Evolutionary conservation across 176 grass and related monocot species (phyloP), one percentile per base, ranked within the genome.

Genomic region (Aegilops sharonensis): DNA sequence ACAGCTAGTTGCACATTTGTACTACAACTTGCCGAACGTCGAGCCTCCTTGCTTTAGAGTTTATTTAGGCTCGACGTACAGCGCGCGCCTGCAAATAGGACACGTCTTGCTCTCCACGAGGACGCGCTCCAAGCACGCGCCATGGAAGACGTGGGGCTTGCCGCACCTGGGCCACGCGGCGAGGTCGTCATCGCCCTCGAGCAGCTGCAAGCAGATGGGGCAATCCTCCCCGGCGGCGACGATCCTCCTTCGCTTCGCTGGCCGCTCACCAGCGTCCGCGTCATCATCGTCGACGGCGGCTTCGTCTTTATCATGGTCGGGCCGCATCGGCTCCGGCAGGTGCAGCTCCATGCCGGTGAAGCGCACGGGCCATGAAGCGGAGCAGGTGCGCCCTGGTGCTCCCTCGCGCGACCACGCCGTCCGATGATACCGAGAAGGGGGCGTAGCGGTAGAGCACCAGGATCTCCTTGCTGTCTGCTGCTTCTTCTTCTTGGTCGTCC

Each of bases 141-240:
- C 84, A 23, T 90, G 84, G 88, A 90, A 86, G 31, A 83, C 79
- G 34, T 78, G 88, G 17, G 57, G 56, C 5, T 68, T 18, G 54
- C 25, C 42, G 39, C 88, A 83, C 64, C 79, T 79, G 0, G 84
- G 79, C 88, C 88, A 83, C 64, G 79, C 79, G 1, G 31, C 84
- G 52, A 83, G 39, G 23, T 75, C 2, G 9, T 74, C 2, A 6
- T 7, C 73, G 36, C 60, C 18, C 35, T 81, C 83, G 4, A 81
- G 20, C 21, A 21, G 3, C 1, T 77, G 34, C 2, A 86, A 76
- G 83, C 88, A 89, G 5, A 86, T 0, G 10, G 48, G 30, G 50
- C 83, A 89, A n/a, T 86, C 83, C 4, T 87, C 31, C 0, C 18
- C 78, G 30, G 39, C 69, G 13, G 12, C 5, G 8, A 43, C 54